These are phyloP conservation scores for Lactarius vividus DNA, from an alignment of 768 basidiomycete species.

Conservation along the genomic window DNA sequence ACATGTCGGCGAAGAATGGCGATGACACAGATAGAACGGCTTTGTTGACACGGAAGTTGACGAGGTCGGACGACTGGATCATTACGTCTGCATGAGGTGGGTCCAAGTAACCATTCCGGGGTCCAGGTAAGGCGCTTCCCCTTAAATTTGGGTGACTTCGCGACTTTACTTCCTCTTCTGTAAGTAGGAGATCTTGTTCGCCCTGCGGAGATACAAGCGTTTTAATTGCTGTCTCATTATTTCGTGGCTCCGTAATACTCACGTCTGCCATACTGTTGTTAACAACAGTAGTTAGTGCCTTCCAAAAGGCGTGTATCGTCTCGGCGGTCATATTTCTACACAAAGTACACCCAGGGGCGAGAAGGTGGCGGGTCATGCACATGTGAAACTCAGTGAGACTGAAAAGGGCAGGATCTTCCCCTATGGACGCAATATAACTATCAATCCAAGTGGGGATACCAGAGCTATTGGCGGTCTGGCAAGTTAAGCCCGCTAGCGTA, in stretches of 20 bases:
- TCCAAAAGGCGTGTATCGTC: neutral
- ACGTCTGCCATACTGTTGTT: neutral
- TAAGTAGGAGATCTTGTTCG: neutral
- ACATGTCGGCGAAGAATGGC: conserved; percentile 35
- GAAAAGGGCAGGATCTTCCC: neutral
- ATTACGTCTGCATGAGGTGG: conserved; percentile 22
- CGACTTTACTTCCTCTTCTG: neutral
- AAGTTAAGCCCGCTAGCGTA: neutral
- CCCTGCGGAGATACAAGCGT: neutral
- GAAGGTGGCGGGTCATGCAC: neutral
- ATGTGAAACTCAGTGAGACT: conserved; percentile 9
- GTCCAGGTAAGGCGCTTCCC: neutral
- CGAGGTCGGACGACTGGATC: conserved; percentile 32
- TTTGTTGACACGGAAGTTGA: conserved; percentile 34
- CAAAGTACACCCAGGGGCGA: neutral
- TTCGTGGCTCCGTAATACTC: neutral
- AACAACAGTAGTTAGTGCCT: neutral
- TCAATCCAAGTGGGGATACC: conserved; percentile 5
- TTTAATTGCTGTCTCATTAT: neutral
- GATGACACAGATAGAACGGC: conserved; percentile 34
- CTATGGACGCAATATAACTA: conserved; percentile 2
- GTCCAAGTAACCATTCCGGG: neutral
- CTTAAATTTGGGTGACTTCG: neutral
- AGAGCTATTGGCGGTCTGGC: neutral
- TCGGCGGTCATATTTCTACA: neutral